Evolutionary conservation across 129 eudicot genomes (phyloP), one percentile per base, ranked within the genome.

Genomic region (Sambucus nigra): DNA sequence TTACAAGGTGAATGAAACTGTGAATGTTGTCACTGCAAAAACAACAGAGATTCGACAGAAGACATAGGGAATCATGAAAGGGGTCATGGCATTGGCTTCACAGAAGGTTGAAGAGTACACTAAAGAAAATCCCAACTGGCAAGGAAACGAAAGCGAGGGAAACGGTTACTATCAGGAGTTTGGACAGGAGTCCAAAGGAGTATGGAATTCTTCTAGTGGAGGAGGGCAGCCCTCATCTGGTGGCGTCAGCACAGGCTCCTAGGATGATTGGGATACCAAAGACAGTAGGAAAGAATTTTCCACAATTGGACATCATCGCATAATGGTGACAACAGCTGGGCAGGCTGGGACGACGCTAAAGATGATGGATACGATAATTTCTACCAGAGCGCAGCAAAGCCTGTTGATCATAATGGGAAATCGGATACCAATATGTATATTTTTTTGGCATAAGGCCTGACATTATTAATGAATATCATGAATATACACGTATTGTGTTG

Each of bases 1-100:
- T 60, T 45, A 81, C 69, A 84, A 74, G 62, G 86, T 89, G 47
- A 89, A 89, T 42, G 97, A 89, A 75, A 84, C 97, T 0, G 95
- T 89, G 49, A 89, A 52, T 29, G 95, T 81, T 42, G 94, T 89
- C 17, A 73, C 88, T 22, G 81, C 95, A 51, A 89, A 85, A 64
- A 89, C 95, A 39, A 64, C 88, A 13, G 94, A 89, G 72, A 84
- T 89, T 11, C 88, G 97, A 40, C 95, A 84, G 19, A 89, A 65
- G 73, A 89, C 95, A 19, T 89, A 95, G 97, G 97, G 97, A 14
- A 58, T 89, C 42, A 73, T 84, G 88, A 89, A 57, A 79, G 97
- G 95, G 12, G 97, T 89, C 11, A 78, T 89, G 95, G 95, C 97
- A 20, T 24, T 89, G 53, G 97, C 97, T 70, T 69, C 97, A 38